Evolutionary conservation across 164 flowering plant genomes (phyloP).

Genomic region (Chimonanthus praecox): DNA sequence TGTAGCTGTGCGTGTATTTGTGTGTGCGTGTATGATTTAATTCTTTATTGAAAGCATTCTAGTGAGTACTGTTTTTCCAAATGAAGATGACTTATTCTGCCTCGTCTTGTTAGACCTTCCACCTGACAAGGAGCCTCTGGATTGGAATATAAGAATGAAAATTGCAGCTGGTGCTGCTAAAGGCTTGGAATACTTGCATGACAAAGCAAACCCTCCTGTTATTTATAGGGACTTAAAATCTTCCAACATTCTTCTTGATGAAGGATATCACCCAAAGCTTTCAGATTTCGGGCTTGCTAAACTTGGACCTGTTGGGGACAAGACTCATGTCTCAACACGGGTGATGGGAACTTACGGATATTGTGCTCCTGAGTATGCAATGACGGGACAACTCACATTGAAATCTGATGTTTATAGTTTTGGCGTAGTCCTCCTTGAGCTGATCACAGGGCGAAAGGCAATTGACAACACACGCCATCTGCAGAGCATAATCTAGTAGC

Average conservation of each 20-base stretch:
- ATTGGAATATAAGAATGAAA: slow-evolving; percentile 91
- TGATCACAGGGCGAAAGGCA: slow-evolving; percentile 89
- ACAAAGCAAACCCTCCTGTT: slow-evolving; percentile 84
- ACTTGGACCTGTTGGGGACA: slow-evolving; percentile 87
- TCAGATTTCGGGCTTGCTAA: slow-evolving; percentile 95
- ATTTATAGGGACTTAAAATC: slow-evolving; percentile 84
- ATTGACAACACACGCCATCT: slow-evolving; percentile 47
- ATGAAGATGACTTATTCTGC: background rate
- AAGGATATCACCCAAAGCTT: slow-evolving; percentile 72
- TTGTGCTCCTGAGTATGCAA: slow-evolving; percentile 93
- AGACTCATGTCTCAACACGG: slow-evolving; percentile 88
- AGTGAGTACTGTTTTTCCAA: background rate
- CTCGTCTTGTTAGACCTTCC: slow-evolving; percentile 47
- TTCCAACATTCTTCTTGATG: slow-evolving; percentile 88
- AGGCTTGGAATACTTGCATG: slow-evolving; percentile 88
- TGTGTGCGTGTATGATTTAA: background rate
- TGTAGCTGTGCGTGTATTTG: too few species aligned
- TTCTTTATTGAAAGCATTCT: background rate
- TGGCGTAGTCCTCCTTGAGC: slow-evolving; percentile 86
- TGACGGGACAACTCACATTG: slow-evolving; percentile 87
- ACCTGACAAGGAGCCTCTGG: slow-evolving; percentile 61
- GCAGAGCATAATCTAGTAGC: slow-evolving; percentile 90
- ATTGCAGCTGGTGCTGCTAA: slow-evolving; percentile 94
- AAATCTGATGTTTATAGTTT: slow-evolving; percentile 92
- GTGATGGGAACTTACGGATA: slow-evolving; percentile 98